A percentile compares a stretch with the other conserved stretches of the same genome.
Conservation (phyloP, 1,284 basidiomycete genomes). For the Trichosporon inkin region DNA sequence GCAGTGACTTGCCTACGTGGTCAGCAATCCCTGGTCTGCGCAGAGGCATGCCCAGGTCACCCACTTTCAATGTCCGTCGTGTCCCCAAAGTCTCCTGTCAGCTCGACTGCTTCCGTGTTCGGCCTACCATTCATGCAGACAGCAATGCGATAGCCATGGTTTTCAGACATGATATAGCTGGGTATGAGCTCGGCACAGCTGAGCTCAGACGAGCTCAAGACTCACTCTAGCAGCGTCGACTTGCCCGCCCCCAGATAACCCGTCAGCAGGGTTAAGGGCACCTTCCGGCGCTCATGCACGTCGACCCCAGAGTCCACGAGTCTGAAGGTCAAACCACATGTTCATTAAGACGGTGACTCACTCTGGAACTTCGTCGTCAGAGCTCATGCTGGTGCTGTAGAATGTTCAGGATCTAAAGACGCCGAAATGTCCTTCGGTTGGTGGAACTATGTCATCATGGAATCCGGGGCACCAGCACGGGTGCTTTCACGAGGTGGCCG, state of each 20-base stretch:
- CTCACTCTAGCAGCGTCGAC: slow-evolving; percentile 67
- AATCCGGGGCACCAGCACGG: background rate
- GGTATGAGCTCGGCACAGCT: background rate
- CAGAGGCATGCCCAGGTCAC: background rate
- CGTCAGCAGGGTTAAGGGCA: slow-evolving; percentile 83
- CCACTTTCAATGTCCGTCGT: slow-evolving; percentile 53
- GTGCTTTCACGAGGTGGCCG: background rate
- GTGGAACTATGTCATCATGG: background rate
- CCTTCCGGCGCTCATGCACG: slow-evolving; percentile 49
- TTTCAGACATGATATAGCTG: slow-evolving; percentile 80
- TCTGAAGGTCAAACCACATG: background rate
- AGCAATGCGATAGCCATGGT: slow-evolving; percentile 88
- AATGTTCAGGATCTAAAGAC: slow-evolving; percentile 4
- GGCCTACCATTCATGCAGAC: slow-evolving; percentile 83
- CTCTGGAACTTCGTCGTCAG: slow-evolving; percentile 1
- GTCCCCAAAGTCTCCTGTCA: slow-evolving; percentile 49
- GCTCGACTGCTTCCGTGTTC: background rate
- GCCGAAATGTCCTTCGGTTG: background rate
- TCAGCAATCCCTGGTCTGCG: background rate
- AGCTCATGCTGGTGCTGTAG: background rate
- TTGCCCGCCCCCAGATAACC: slow-evolving; percentile 86
- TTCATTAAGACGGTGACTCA: background rate
- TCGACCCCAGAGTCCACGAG: background rate
- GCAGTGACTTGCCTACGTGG: slow-evolving; percentile 35
- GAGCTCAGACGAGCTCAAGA: background rate